Percentiles rank a stretch among this genome's conserved stretches.
Evolutionary conservation across 306 rosid genomes (phyloP).

Genomic region (Nissolia schottii): DNA sequence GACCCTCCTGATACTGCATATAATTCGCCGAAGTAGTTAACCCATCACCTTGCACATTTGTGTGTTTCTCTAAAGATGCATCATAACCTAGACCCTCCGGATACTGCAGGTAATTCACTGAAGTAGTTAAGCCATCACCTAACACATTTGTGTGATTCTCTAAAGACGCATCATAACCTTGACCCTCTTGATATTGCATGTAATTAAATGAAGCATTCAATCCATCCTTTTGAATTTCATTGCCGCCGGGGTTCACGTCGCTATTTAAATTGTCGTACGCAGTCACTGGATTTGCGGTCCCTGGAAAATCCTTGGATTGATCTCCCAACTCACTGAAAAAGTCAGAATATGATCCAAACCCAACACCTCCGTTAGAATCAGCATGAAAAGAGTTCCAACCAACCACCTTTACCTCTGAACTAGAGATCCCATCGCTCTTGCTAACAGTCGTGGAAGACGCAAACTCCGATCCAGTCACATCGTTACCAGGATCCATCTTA

Average conservation of each 20-base stretch:
- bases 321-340: constrained; percentile 64
- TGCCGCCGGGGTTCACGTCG: constrained; percentile 25
- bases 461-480: constrained; percentile 31
- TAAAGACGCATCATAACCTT: too few species aligned
- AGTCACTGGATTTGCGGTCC: not conserved
- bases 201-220: constrained; percentile 30
- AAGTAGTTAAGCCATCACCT: constrained; percentile 28
- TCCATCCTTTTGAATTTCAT: constrained; percentile 31
- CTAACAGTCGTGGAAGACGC: not conserved
- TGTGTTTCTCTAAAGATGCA: constrained; percentile 30
- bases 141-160: too few species aligned
- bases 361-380: constrained; percentile 53
- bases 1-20: constrained; percentile 40
- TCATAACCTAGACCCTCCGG: constrained; percentile 42
- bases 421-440: constrained; percentile 24
- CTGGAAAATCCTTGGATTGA: constrained; percentile 37
- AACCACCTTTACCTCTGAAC: constrained; percentile 60
- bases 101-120: constrained; percentile 34
- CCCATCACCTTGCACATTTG: constrained; percentile 42
- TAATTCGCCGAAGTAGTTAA: constrained; percentile 31
- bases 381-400: constrained; percentile 75
- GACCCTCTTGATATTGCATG: constrained; percentile 40
- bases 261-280: too few species aligned
- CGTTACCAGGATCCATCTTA: constrained; percentile 13
- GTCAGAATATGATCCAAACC: constrained; percentile 67